These are phyloP conservation scores for Coemansia sp. DNA, from an alignment of 192 early-diverging fungal genomes.

Conservation along the genomic window DNA sequence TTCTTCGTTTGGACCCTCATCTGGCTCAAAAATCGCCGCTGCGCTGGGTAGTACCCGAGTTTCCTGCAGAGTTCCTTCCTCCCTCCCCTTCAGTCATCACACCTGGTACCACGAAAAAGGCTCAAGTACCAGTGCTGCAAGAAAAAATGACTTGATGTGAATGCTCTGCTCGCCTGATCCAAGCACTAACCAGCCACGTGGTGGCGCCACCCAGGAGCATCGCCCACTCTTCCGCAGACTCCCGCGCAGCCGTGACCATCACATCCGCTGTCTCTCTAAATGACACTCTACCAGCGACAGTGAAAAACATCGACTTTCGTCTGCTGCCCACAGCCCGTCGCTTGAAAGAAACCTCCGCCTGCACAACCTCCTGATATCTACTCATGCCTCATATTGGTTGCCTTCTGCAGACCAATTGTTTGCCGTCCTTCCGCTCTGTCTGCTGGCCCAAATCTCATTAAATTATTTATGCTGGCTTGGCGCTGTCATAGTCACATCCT, in stretches of 20 bases:
- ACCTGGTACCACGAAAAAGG: neutral
- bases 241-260: neutral
- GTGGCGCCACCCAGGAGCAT: neutral
- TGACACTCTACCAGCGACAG: neutral
- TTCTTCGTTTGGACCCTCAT: neutral
- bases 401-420: neutral
- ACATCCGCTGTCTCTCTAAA: neutral
- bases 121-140: neutral
- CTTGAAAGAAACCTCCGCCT: neutral
- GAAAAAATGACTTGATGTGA: neutral
- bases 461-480: neutral
- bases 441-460: neutral
- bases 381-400: neutral
- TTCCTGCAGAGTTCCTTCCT: neutral
- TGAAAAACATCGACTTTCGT: neutral
- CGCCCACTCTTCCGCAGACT: neutral
- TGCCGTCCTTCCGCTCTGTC: neutral
- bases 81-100: neutral
- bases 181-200: neutral
- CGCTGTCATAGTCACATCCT: neutral
- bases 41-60: neutral
- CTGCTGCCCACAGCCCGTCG: neutral
- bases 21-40: neutral
- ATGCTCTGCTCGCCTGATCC: neutral
- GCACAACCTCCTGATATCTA: neutral